phyloP scores from a whole-genome alignment of 306 rosid genomes.

The Rubus parviflorus region DNA sequence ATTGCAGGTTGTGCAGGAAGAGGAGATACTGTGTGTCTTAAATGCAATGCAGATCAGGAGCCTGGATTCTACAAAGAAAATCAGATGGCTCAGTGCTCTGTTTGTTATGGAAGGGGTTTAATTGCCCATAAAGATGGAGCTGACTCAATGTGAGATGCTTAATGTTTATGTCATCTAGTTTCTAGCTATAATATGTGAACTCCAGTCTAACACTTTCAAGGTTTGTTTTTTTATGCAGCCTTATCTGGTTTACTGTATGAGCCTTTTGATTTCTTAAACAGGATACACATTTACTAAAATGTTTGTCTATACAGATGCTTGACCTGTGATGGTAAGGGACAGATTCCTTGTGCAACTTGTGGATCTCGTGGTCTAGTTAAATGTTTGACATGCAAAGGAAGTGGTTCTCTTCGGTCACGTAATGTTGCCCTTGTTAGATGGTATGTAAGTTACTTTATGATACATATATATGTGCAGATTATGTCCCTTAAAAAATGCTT shows the following conservation, averaged over 20 bases:
- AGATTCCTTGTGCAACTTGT: constrained; percentile 77
- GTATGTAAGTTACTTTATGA: constrained; percentile 40
- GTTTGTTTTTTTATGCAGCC: not conserved
- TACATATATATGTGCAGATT: constrained; percentile 10
- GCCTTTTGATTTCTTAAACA: constrained; percentile 17
- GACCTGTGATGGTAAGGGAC: constrained; percentile 80
- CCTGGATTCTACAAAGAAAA: constrained; percentile 78
- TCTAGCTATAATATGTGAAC: not conserved
- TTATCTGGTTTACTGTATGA: not conserved
- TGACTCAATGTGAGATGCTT: constrained; percentile 68
- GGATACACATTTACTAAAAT: constrained; percentile 10
- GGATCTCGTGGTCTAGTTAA: constrained; percentile 80
- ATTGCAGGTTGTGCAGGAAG: constrained; percentile 80
- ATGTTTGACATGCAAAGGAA: constrained; percentile 62
- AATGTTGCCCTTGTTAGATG: constrained; percentile 69
- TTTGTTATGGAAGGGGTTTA: constrained; percentile 93
- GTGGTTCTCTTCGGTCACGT: constrained; percentile 71
- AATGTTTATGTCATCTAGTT: constrained; percentile 8
- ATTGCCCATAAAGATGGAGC: constrained; percentile 97
- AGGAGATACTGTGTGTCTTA: constrained; percentile 54
- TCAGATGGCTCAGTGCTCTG: constrained; percentile 66
- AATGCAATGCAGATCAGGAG: constrained; percentile 75
- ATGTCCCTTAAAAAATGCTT: not conserved
- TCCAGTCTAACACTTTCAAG: not conserved
- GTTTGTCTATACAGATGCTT: constrained; percentile 65